A percentile compares a stretch with the other conserved stretches of the same genome.
phyloP scores from a whole-genome alignment of 306 rosid genomes.

The Myrica gale region DNA sequence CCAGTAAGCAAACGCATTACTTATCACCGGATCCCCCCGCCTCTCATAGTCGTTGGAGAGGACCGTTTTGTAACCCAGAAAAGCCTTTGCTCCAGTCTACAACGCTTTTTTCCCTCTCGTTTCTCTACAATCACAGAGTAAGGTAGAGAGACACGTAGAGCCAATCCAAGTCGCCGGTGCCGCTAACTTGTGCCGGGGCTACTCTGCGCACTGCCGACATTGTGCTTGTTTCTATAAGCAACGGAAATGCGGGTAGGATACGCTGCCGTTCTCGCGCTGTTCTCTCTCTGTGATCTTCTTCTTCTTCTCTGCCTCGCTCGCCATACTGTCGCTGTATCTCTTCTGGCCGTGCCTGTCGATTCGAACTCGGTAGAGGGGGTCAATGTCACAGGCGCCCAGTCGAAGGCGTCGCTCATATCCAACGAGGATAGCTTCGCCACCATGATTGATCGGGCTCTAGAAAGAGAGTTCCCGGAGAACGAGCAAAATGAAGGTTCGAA shows the following conservation, averaged over 20 bases:
- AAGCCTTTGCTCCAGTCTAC: too few relatives aligned
- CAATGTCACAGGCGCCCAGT: slow-evolving; percentile 45
- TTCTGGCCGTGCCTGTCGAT: slow-evolving; percentile 40
- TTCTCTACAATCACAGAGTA: too few relatives aligned
- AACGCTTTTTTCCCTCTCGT: too few relatives aligned
- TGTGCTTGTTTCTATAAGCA: slow-evolving; percentile 11
- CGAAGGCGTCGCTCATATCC: slow-evolving; percentile 69
- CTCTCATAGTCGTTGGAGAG: too few relatives aligned
- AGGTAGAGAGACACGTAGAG: too few relatives aligned
- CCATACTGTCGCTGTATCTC: slow-evolving; percentile 27
- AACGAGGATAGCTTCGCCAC: slow-evolving; percentile 65
- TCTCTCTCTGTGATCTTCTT: slow-evolving; percentile 36
- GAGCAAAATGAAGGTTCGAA: slow-evolving; percentile 75
- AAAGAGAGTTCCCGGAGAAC: slow-evolving; percentile 81
- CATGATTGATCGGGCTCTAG: slow-evolving; percentile 93
- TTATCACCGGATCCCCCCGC: too few relatives aligned
- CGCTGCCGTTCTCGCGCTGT: slow-evolving; percentile 30
- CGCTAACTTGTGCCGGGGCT: too few relatives aligned
- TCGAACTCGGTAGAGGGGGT: slow-evolving; percentile 25
- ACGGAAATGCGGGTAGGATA: slow-evolving; percentile 66
- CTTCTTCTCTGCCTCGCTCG: slow-evolving; percentile 38
- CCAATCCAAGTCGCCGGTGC: too few relatives aligned
- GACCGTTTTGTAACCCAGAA: too few relatives aligned
- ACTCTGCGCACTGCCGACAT: too few relatives aligned
- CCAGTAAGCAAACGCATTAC: too few relatives aligned